These are phyloP conservation scores for Aspergillus ruber DNA, from an alignment of 2,329 filamentous ascomycete species.

Conservation along the genomic window DNA sequence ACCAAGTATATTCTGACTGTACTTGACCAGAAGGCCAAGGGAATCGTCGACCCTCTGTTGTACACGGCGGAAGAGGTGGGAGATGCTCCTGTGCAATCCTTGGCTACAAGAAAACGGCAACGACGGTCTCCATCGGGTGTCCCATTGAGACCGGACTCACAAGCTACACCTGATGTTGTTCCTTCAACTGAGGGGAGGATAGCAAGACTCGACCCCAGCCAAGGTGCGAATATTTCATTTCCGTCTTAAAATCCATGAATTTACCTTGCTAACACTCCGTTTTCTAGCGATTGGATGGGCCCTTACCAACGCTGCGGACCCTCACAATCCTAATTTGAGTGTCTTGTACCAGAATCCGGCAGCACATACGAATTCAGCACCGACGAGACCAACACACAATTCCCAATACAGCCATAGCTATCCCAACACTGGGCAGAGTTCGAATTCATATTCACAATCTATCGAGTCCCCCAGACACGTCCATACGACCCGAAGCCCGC, in stretches of 20 bases:
- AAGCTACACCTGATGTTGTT: conserved; percentile 19
- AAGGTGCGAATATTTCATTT: conserved; percentile 37
- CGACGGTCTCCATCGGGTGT: conserved; percentile 24
- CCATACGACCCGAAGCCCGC: conserved; percentile 11
- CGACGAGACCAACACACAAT: conserved; percentile 24
- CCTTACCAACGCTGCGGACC: conserved; percentile 80
- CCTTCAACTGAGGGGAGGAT: conserved; percentile 31
- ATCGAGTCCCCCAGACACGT: conserved; percentile 25
- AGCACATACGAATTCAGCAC: conserved; percentile 13
- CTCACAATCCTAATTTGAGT: conserved; percentile 74
- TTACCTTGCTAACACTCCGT: conserved; percentile 29
- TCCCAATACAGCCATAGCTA: conserved; percentile 27
- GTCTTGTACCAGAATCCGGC: conserved; percentile 65
- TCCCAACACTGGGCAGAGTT: conserved; percentile 11
- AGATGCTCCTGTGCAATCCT: conserved; percentile 50
- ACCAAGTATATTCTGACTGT: conserved; percentile 82
- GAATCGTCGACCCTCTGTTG: conserved; percentile 67
- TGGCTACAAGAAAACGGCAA: conserved; percentile 48
- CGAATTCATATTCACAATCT: conserved; percentile 23
- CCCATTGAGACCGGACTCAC: conserved; percentile 16
- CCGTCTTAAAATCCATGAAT: not conserved
- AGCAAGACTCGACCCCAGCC: conserved; percentile 45
- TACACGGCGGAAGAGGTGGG: conserved; percentile 71
- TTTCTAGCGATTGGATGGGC: conserved; percentile 71
- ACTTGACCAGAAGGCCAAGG: conserved; percentile 79